Evolutionary conservation across 1,139 yeast species (phyloP).

Genomic region (Hanseniaspora sp.): DNA sequence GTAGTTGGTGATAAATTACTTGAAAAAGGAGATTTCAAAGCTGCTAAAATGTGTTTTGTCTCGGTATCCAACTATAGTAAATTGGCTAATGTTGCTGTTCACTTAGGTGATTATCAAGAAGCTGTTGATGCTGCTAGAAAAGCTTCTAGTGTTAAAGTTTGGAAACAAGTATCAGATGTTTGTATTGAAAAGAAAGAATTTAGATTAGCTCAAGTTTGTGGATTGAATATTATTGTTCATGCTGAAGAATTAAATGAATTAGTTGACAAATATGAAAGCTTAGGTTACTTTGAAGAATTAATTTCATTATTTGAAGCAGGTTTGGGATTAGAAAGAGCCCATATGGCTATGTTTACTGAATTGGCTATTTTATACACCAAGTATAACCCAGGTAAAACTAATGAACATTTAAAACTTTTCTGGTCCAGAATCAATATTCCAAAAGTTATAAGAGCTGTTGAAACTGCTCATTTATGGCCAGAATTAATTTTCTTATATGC

Average conservation of each 20-base stretch:
- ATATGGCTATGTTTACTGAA: constrained; percentile 99
- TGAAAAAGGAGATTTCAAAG: constrained; percentile 73
- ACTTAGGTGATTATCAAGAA: constrained; percentile 80
- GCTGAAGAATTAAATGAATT: constrained; percentile 94
- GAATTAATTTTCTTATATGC: constrained; percentile 92
- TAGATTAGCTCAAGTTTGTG: constrained; percentile 96
- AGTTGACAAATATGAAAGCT: constrained; percentile 73
- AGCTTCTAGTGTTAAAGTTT: constrained; percentile 84
- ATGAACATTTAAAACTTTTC: constrained; percentile 93
- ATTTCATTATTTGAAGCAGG: constrained; percentile 92
- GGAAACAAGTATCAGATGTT: constrained; percentile 96
- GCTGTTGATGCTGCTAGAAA: constrained; percentile 99
- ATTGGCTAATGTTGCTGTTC: constrained; percentile 88
- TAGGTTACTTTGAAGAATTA: constrained; percentile 86
- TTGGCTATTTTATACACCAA: constrained; percentile 83
- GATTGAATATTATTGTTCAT: constrained; percentile 88
- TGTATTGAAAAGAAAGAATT: constrained; percentile 93
- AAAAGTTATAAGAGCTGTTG: constrained; percentile 89
- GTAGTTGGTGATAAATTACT: constrained; percentile 84
- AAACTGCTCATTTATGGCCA: constrained; percentile 89
- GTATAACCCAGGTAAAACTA: constrained; percentile 79
- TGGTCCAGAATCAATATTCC: constrained; percentile 98
- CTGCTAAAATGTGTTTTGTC: constrained; percentile 79
- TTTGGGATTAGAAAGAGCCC: constrained; percentile 93
- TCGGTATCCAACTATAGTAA: constrained; percentile 89